phyloP scores from a whole-genome alignment of 192 early-diverging fungal species.

The Jimgerdemannia flammicorona region DNA sequence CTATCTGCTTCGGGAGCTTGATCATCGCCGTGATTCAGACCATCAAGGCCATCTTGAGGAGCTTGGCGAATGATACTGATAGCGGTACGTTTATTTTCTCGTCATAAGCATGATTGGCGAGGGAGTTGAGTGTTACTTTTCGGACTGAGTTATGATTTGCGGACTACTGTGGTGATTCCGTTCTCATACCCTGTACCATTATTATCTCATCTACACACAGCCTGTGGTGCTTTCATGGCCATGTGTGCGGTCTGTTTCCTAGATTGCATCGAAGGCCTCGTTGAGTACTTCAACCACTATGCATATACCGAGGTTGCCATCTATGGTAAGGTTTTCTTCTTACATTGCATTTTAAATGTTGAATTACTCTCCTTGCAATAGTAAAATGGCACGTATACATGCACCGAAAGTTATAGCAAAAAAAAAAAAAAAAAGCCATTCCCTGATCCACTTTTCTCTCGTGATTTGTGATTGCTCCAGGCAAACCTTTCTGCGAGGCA shows the following conservation, averaged over 20 bases:
- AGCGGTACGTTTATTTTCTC: background rate
- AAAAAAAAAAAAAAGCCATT: background rate
- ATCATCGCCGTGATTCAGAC: constrained; percentile 62
- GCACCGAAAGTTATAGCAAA: background rate
- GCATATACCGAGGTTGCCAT: constrained; percentile 92
- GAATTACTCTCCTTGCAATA: no score
- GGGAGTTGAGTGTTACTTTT: no score
- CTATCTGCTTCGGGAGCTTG: constrained; percentile 75
- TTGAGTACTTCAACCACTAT: constrained; percentile 80
- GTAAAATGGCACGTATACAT: no score
- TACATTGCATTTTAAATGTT: background rate
- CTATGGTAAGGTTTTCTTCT: constrained; percentile 46
- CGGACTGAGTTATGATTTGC: no score
- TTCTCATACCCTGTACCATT: background rate
- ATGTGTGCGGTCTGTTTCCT: constrained; percentile 78
- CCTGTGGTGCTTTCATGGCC: constrained; percentile 42
- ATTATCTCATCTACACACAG: background rate
- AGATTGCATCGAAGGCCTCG: constrained; percentile 69
- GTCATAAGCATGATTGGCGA: background rate
- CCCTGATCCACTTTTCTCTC: background rate
- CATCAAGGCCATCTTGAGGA: constrained; percentile 50
- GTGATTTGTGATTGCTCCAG: background rate
- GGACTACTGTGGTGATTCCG: background rate
- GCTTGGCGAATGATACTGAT: background rate
- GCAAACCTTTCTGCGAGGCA: constrained; percentile 57